These are phyloP conservation scores for Alternaria tenuissima DNA, from an alignment of 2,329 filamentous ascomycete species.

Conservation along the genomic window DNA sequence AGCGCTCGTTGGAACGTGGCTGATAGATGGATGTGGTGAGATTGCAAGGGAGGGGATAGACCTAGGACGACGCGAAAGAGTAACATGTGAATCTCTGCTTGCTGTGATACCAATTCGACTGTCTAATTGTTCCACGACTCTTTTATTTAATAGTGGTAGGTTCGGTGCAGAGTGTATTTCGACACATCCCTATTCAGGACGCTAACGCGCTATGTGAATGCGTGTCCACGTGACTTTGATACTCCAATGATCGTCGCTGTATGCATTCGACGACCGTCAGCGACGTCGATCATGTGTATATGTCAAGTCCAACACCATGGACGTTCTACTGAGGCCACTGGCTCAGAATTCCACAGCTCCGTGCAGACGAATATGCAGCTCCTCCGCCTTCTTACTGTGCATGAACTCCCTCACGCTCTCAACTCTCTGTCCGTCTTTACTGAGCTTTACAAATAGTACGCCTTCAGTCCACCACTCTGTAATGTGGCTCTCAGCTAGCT, in stretches of 20 bases:
- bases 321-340: neutral
- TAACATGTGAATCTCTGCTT: neutral
- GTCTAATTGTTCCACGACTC: neutral
- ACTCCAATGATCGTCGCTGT: neutral
- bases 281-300: neutral
- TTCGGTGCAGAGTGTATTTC: neutral
- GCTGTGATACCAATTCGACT: neutral
- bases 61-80: neutral
- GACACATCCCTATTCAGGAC: neutral
- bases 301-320: neutral
- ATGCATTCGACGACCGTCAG: neutral
- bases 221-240: neutral
- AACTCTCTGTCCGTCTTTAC: slow-evolving; percentile 32
- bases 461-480: slow-evolving; percentile 39
- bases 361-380: slow-evolving; percentile 49
- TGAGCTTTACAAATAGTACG: slow-evolving; percentile 37
- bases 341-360: slow-evolving; percentile 39
- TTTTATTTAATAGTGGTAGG: neutral
- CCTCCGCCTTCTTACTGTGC: slow-evolving; percentile 49
- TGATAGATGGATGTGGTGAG: neutral
- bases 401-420: slow-evolving; percentile 52
- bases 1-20: neutral
- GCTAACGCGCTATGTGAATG: neutral
- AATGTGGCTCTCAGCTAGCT: slow-evolving; percentile 26
- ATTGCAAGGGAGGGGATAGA: neutral